Conservation (phyloP, 441 rosid species). For the Rhodomyrtus psidioides region DNA sequence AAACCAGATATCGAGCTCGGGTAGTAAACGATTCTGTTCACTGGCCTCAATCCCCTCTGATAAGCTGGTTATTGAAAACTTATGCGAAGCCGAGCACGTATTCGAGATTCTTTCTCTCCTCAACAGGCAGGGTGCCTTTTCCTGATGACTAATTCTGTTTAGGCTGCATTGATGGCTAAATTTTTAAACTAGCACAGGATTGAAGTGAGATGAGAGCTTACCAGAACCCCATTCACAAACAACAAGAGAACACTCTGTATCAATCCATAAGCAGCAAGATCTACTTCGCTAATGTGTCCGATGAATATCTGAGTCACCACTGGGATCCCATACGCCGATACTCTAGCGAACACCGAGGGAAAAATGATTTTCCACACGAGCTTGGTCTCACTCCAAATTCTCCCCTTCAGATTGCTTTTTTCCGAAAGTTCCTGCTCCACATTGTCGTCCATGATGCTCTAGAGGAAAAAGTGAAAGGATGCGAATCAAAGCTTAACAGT, state of each 20-base stretch:
- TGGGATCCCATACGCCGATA: too few species aligned
- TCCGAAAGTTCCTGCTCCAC: conserved; percentile 18
- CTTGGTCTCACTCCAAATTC: too few species aligned
- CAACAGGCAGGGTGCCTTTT: not conserved
- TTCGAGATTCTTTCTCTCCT: not conserved
- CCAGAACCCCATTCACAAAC: too few species aligned
- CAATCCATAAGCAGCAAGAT: too few species aligned
- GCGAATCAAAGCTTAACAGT: not conserved
- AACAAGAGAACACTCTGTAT: too few species aligned
- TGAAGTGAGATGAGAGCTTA: too few species aligned
- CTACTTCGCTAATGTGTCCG: too few species aligned
- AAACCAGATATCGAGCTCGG: not conserved
- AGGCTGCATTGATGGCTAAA: not conserved
- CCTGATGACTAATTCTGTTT: not conserved
- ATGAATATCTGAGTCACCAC: too few species aligned
- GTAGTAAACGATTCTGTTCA: not conserved
- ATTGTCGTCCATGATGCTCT: not conserved
- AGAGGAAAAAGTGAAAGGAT: not conserved
- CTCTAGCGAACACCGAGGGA: too few species aligned
- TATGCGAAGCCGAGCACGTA: not conserved
- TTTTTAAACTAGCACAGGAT: not conserved
- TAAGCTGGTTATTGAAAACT: not conserved
- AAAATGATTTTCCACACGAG: too few species aligned
- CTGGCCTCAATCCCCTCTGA: not conserved
- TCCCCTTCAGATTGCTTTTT: too few species aligned